Base-by-base conservation (phyloP, 805 yeast genomes). In the Suhomyces vadensis region DNA sequence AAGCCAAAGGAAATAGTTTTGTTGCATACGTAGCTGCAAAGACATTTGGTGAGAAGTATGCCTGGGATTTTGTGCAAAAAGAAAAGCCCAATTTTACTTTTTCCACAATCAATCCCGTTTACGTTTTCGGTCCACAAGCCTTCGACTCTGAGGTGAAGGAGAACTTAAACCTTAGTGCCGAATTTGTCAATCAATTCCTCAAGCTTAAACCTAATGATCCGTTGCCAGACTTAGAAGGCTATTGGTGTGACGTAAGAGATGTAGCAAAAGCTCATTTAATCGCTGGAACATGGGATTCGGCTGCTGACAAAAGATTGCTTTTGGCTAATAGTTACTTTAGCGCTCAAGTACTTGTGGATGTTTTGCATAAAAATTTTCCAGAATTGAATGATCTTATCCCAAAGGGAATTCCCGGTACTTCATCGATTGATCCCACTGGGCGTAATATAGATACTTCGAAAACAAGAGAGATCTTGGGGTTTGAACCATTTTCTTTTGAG, bases 11-110 rank as follows among this genome's bases (percentile, higher is more conserved):
- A 17, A 71, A 74, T 50, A 61, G 70, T 2, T 51, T 57, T 14
- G 46, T 46, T 35, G 85, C 82, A 2, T 81, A 81, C 60, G 52
- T 73, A 43, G 87, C 79, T 3, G 78, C 85, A 11, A 81, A 81
- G 60, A 78, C 75, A 31, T 73, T 75, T 47, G 85, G 86, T 13
- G 88, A 83, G 56, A 61, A 64, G 40, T 73, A 78, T 1, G 85
- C 85, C 3, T 81, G 88, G 83, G 73, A 77, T 3, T 73, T 67
- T n/a, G 65, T 77, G 39, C 53, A 70, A 16, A 48, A 58, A 21
- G 61, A 64, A 33, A 59, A 58, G 39, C 64, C 72, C 5, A 14
- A 37, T 1, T 47, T 43, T 23, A 46, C 26, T 49, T 47, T 68
- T 27, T 41, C 63, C 6, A 52, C 63, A 2, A 65, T 68, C 14